Percentiles rank a stretch among this genome's conserved stretches.
phyloP scores from a whole-genome alignment of 257 asterid species.

The Mitragyna speciosa region DNA sequence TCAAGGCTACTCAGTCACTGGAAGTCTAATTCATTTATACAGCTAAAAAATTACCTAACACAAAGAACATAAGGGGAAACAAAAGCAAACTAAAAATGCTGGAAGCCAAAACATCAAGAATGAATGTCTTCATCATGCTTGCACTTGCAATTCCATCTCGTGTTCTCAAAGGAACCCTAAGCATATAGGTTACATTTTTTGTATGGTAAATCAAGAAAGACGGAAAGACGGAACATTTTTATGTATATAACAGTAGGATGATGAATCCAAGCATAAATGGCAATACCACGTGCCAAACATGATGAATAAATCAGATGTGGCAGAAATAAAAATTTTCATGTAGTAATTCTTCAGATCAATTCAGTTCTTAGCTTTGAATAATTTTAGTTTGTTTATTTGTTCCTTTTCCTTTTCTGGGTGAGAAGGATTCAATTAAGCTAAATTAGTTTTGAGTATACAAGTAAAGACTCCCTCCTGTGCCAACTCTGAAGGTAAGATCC shows the following conservation, averaged over 20 bases:
- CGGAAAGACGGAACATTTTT: background rate
- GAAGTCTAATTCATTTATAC: background rate
- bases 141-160: background rate
- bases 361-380: too few species aligned
- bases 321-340: background rate
- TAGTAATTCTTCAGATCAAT: background rate
- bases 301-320: background rate
- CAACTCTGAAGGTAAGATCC: too few species aligned
- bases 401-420: background rate
- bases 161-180: background rate
- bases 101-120: background rate
- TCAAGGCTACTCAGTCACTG: background rate
- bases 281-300: background rate
- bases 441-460: background rate
- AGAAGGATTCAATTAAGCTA: background rate
- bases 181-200: background rate
- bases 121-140: background rate
- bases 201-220: background rate
- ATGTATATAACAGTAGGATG: background rate
- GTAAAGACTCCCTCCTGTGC: background rate
- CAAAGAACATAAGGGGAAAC: background rate
- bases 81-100: background rate
- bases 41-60: background rate
- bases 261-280: background rate
- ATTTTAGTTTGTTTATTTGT: background rate